A percentile compares a stretch with the other conserved stretches of the same genome.
Evolutionary conservation across 371 early-diverging fungal genomes (phyloP).

Genomic region (Rhizopus arrhizus): DNA sequence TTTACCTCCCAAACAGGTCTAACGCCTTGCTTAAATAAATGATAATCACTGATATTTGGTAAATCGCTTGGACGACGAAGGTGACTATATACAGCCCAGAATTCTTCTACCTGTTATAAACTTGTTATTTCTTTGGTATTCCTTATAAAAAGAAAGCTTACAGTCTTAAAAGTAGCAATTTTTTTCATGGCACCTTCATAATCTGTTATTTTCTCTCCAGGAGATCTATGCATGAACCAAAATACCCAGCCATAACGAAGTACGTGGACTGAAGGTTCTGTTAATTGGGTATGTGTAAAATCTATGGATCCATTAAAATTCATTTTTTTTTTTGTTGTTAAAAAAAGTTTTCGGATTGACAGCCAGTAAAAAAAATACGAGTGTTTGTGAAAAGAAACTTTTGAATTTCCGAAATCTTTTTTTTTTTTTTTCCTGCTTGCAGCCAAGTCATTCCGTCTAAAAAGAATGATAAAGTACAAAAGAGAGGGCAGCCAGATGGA

Average conservation of each 20-base stretch:
- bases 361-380: constrained; percentile 12
- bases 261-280: constrained; percentile 36
- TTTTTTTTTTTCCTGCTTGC: too few species aligned
- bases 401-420: not conserved
- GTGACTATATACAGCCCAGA: constrained; percentile 90
- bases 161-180: constrained; percentile 81
- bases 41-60: constrained; percentile 91
- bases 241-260: constrained; percentile 77
- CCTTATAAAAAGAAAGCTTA: constrained; percentile 31
- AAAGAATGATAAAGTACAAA: too few species aligned
- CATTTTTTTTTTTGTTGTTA: not conserved
- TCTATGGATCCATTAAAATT: constrained; percentile 3
- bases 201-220: constrained; percentile 83
- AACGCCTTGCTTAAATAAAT: constrained; percentile 94
- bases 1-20: constrained; percentile 96
- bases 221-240: constrained; percentile 91
- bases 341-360: constrained; percentile 3
- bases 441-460: too few species aligned
- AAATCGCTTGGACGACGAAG: constrained; percentile 86
- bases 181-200: constrained; percentile 88
- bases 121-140: not conserved
- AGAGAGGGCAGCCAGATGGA: too few species aligned
- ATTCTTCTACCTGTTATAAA: constrained; percentile 77
- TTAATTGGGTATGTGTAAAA: constrained; percentile 5
- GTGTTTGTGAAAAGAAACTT: not conserved